Conservation (phyloP, 2,329 filamentous ascomycete genomes). For the Fusarium mexicanum region DNA sequence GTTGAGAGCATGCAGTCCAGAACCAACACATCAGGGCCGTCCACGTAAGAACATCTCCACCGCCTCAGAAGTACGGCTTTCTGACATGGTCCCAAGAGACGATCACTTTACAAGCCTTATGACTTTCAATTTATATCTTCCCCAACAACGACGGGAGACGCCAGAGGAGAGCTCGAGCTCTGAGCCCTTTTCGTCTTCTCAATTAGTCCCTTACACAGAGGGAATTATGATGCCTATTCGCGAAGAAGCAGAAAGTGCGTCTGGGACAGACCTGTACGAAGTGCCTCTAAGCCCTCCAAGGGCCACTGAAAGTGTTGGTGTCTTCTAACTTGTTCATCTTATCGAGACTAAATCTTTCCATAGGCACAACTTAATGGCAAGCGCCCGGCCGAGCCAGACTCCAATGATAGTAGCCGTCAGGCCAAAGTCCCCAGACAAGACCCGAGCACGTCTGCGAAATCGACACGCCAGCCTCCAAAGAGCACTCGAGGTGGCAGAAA, state of each 20-base stretch:
- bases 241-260: neutral
- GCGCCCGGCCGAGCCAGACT: neutral
- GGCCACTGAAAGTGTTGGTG: neutral
- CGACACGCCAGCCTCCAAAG: neutral
- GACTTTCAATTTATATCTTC: neutral
- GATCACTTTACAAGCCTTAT: neutral
- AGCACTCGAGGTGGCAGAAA: neutral
- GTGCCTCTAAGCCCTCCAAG: neutral
- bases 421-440: constrained; percentile 3
- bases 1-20: constrained; percentile 2
- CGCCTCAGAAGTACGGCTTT: neutral
- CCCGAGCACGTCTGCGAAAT: neutral
- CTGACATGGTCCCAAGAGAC: neutral
- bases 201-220: neutral
- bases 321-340: too few relatives aligned
- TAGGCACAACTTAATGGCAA: neutral
- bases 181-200: neutral
- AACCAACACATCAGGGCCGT: neutral
- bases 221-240: neutral
- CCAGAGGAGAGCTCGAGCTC: neutral
- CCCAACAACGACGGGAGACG: neutral
- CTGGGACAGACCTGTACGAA: neutral
- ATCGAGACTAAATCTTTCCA: neutral
- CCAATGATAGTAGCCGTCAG: neutral
- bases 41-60: neutral